A percentile compares a stretch with the other conserved stretches of the same genome.
phyloP scores from a whole-genome alignment of 306 rosid genomes.

The Mimosa pudica region DNA sequence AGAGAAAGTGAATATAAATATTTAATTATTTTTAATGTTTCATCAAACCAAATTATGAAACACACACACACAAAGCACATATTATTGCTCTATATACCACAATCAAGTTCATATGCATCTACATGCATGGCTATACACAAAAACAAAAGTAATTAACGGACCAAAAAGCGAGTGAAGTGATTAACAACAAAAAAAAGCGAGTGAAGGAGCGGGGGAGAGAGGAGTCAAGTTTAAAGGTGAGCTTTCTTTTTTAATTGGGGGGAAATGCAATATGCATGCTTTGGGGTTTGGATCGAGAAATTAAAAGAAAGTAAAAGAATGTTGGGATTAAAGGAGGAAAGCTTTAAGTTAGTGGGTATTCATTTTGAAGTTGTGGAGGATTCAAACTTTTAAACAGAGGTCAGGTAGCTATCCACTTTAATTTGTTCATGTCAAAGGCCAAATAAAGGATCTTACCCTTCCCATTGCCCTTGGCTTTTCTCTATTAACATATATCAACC shows the following conservation, averaged over 20 bases:
- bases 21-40: no score
- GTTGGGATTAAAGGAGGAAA: conserved; percentile 18
- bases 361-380: conserved; percentile 2
- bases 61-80: no score
- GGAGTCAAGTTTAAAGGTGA: background rate
- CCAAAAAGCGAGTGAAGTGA: background rate
- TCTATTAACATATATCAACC: background rate
- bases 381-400: conserved; percentile 24
- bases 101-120: no score
- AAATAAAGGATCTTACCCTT: background rate
- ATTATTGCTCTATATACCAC: no score
- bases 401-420: background rate
- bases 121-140: background rate
- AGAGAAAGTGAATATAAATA: background rate
- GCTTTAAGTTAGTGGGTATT: conserved; percentile 22
- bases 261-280: background rate
- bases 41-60: no score
- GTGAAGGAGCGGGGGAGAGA: background rate
- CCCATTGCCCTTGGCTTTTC: background rate
- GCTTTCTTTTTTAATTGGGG: background rate
- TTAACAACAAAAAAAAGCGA: no score
- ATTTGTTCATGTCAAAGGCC: conserved; percentile 9
- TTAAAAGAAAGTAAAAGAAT: background rate
- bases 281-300: background rate
- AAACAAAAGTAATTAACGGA: background rate